A percentile compares a stretch with the other conserved stretches of the same genome.
Conservation (phyloP, 2,329 filamentous ascomycete species). For the Pyrenophora teres region DNA sequence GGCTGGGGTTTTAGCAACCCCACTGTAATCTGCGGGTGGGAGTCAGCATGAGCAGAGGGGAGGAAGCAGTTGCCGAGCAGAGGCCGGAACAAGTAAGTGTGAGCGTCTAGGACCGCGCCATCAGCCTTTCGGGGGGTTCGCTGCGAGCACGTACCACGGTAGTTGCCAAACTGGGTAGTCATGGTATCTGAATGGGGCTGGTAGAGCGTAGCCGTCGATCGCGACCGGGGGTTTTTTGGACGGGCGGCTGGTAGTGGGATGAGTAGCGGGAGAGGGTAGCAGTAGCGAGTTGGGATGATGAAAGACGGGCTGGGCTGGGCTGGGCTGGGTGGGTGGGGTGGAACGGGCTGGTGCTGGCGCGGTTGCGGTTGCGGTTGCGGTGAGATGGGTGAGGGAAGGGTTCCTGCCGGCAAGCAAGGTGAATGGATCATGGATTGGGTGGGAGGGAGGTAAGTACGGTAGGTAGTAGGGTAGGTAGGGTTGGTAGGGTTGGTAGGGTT, state of each 20-base stretch:
- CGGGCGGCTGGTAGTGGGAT: slow-evolving; percentile 10
- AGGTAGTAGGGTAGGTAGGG: neutral
- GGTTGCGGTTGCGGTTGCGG: neutral
- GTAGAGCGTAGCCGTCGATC: slow-evolving; percentile 29
- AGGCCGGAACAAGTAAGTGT: slow-evolving; percentile 16
- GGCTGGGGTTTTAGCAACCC: slow-evolving; percentile 41
- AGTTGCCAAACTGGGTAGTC: slow-evolving; percentile 43
- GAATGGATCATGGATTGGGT: neutral
- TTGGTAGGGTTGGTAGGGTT: slow-evolving; percentile 9
- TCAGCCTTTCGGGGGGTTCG: slow-evolving; percentile 11
- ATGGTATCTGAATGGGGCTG: slow-evolving; percentile 23
- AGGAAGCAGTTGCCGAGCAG: slow-evolving; percentile 26
- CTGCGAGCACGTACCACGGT: slow-evolving; percentile 27
- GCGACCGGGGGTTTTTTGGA: slow-evolving; percentile 19
- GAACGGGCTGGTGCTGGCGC: slow-evolving; percentile 13
- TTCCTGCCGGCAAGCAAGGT: slow-evolving; percentile 5
- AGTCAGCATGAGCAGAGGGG: slow-evolving; percentile 17
- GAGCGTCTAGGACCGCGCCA: slow-evolving; percentile 16
- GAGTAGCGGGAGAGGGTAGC: slow-evolving; percentile 19
- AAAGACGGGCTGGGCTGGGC: neutral
- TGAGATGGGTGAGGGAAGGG: slow-evolving; percentile 7
- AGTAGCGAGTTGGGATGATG: slow-evolving; percentile 12
- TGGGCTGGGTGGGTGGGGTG: neutral
- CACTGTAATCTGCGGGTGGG: slow-evolving; percentile 43
- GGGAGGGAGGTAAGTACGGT: neutral